phyloP scores from a whole-genome alignment of 345 rosid species.

The Luvunga scandens region DNA sequence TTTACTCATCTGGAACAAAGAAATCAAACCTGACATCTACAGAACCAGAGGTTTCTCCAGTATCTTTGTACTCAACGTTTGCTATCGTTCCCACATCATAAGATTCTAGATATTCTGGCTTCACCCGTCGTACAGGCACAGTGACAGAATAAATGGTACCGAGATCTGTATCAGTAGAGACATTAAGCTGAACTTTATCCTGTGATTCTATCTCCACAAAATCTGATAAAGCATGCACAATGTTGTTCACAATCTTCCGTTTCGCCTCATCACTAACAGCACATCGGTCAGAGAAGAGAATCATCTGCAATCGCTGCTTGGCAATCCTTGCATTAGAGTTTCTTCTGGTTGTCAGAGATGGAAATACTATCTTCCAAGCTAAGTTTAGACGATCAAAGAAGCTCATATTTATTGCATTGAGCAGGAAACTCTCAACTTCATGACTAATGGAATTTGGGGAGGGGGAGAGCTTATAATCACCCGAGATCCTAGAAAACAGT shows the following conservation, averaged over 20 bases:
- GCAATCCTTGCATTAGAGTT: constrained; percentile 95
- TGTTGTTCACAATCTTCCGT: constrained; percentile 74
- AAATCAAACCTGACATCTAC: constrained; percentile 93
- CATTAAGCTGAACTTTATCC: constrained; percentile 91
- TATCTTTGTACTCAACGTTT: constrained; percentile 76
- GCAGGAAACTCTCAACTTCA: constrained; percentile 73
- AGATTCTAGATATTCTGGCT: constrained; percentile 68
- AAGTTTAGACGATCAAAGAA: constrained; percentile 79
- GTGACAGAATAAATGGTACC: constrained; percentile 95
- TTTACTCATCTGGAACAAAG: constrained; percentile 68
- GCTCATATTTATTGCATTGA: constrained; percentile 70
- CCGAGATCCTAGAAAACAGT: constrained; percentile 42
- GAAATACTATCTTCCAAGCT: constrained; percentile 95
- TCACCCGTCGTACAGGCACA: constrained; percentile 89
- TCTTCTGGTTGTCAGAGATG: constrained; percentile 60
- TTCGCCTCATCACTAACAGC: constrained; percentile 95
- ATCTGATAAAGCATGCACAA: constrained; percentile 75
- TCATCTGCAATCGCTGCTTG: constrained; percentile 95
- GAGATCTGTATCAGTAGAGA: constrained; percentile 74
- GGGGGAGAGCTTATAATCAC: constrained; percentile 53
- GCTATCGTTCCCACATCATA: constrained; percentile 66
- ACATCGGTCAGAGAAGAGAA: constrained; percentile 94
- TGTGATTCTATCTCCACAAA: constrained; percentile 94
- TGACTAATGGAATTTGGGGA: constrained; percentile 49
- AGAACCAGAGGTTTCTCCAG: constrained; percentile 62